Percentiles rank a stretch among this genome's conserved stretches.
Evolutionary conservation across 306 rosid species (phyloP).

Genomic region (Citrullus amarus): DNA sequence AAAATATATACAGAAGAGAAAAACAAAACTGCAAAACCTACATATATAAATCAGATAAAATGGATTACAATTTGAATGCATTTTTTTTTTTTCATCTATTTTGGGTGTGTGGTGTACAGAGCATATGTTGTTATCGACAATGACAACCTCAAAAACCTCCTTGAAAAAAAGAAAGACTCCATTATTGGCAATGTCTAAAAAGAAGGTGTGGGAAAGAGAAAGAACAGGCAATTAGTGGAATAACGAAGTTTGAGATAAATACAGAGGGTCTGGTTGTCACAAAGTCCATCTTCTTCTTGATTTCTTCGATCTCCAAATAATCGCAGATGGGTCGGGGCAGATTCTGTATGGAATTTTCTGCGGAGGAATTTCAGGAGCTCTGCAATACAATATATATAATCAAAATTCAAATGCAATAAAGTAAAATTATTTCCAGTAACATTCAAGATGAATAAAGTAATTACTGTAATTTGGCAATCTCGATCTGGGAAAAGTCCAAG

Average conservation of each 20-base stretch:
- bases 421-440: background rate
- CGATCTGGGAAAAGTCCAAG: conserved; percentile 73
- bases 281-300: conserved; percentile 36
- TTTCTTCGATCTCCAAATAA: conserved; percentile 76
- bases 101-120: background rate
- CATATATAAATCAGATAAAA: background rate
- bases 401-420: background rate
- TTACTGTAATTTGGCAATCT: conserved; percentile 44
- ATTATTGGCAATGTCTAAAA: background rate
- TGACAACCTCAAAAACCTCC: background rate
- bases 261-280: background rate
- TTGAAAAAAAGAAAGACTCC: background rate
- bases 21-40: background rate
- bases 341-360: conserved; percentile 67
- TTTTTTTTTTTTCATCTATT: background rate
- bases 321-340: conserved; percentile 77
- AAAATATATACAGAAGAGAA: background rate
- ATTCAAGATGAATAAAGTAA: too few relatives aligned
- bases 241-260: background rate
- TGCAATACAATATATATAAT: conserved; percentile 19
- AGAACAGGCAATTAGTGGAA: background rate
- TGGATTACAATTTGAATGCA: background rate
- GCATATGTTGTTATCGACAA: background rate
- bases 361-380: conserved; percentile 36
- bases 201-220: background rate